A percentile compares a stretch with the other conserved stretches of the same genome.
Evolutionary conservation across 2,329 filamentous ascomycete species (phyloP).

Genomic region (Ophiostoma pallidulum): DNA sequence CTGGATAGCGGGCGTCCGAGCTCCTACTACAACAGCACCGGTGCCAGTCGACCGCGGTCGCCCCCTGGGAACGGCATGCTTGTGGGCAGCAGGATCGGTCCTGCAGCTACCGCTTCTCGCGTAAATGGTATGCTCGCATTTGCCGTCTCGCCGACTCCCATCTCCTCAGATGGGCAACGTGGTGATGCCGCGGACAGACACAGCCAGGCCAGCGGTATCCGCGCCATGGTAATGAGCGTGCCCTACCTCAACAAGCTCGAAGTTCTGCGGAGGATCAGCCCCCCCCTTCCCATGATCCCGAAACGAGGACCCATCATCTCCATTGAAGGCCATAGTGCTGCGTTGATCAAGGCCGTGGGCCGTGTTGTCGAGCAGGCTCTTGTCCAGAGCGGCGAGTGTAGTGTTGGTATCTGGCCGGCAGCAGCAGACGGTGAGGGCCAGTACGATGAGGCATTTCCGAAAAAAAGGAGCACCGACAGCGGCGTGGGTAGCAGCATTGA

Average conservation of each 20-base stretch:
- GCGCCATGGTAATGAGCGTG: slow-evolving; percentile 67
- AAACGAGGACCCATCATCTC: slow-evolving; percentile 72
- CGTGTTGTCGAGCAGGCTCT: slow-evolving; percentile 57
- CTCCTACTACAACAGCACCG: neutral
- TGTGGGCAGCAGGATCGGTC: neutral
- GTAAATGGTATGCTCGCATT: slow-evolving; percentile 8
- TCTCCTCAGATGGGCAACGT: no score
- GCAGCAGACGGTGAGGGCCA: neutral
- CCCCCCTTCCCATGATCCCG: slow-evolving; percentile 38
- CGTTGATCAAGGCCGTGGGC: slow-evolving; percentile 47
- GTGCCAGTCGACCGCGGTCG: no score
- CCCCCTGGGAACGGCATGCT: neutral
- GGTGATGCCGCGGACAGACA: slow-evolving; percentile 15
- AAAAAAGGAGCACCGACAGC: slow-evolving; percentile 3
- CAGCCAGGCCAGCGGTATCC: slow-evolving; percentile 38
- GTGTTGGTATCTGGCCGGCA: slow-evolving; percentile 33
- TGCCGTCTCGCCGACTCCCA: slow-evolving; percentile 8
- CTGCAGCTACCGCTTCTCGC: neutral
- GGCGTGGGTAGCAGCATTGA: neutral
- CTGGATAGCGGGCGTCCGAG: neutral
- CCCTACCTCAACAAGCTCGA: slow-evolving; percentile 67
- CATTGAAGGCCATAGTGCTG: slow-evolving; percentile 61
- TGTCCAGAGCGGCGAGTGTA: slow-evolving; percentile 32
- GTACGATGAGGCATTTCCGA: neutral
- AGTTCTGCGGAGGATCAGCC: slow-evolving; percentile 65